These are phyloP conservation scores for Lathyrus aphaca DNA, from an alignment of 306 rosid genomes.

Conservation along the genomic window DNA sequence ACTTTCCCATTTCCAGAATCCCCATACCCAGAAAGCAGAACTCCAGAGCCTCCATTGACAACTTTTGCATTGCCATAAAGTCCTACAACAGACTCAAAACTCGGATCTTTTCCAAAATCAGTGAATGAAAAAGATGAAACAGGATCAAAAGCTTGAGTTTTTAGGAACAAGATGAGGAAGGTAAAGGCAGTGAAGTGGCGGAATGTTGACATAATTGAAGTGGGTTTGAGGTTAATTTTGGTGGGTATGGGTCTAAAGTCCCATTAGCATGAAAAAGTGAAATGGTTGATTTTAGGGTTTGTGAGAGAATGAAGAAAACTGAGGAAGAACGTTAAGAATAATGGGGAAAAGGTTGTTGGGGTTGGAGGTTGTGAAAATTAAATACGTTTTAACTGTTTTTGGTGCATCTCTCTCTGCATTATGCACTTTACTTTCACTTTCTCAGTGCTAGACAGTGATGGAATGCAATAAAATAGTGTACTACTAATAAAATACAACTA, in stretches of 20 bases:
- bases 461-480: background rate
- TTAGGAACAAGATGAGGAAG: constrained; percentile 55
- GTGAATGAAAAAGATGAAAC: constrained; percentile 63
- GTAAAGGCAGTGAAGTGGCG: constrained; percentile 37
- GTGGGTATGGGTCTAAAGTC: constrained; percentile 41
- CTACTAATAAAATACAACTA: too few relatives aligned
- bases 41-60: constrained; percentile 57
- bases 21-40: constrained; percentile 56
- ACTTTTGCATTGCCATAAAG: constrained; percentile 72
- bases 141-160: constrained; percentile 48
- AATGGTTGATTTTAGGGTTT: constrained; percentile 62
- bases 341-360: constrained; percentile 51
- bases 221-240: constrained; percentile 57
- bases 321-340: constrained; percentile 72
- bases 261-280: constrained; percentile 57
- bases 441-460: constrained; percentile 19
- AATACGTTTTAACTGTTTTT: constrained; percentile 56
- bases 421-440: constrained; percentile 51
- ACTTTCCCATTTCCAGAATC: constrained; percentile 58
- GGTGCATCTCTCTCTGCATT: constrained; percentile 41
- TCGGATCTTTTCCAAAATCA: constrained; percentile 58
- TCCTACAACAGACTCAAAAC: constrained; percentile 54
- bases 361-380: constrained; percentile 78
- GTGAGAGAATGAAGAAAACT: constrained; percentile 48
- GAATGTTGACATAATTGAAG: constrained; percentile 65